A percentile compares a stretch with the other conserved stretches of the same genome.
These are phyloP conservation scores for Cyclotella sp. DNA, from an alignment of 108 stramenopile genomes.

Conservation along the genomic window DNA sequence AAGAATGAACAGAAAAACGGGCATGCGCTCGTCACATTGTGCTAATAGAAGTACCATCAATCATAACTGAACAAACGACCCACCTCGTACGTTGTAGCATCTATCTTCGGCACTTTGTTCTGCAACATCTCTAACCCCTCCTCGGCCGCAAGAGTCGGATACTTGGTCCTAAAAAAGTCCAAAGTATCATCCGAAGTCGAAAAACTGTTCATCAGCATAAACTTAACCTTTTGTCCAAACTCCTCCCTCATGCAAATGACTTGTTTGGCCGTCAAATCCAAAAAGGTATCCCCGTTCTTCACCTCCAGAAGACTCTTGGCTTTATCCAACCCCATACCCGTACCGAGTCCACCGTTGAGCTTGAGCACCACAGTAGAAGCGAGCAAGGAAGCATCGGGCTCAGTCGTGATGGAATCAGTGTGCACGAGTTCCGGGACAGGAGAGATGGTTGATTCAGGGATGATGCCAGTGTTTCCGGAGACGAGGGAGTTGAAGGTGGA, in stretches of 20 bases:
- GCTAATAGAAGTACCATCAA: neutral
- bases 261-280: conserved; percentile 99
- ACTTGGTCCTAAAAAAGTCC: conserved; percentile 86
- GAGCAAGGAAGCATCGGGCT: conserved; percentile 80
- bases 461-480: conserved; percentile 96
- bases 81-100: conserved; percentile 88
- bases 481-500: conserved; percentile 88
- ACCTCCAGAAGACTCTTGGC: conserved; percentile 98
- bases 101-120: conserved; percentile 99
- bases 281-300: conserved; percentile 97
- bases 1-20: neutral
- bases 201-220: conserved; percentile 99
- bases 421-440: conserved; percentile 92
- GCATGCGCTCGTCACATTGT: neutral
- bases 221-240: conserved; percentile 92
- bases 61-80: conserved; percentile 10
- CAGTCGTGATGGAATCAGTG: conserved; percentile 66
- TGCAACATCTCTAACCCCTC: conserved; percentile 98
- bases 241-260: conserved; percentile 93
- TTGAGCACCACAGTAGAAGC: conserved; percentile 96
- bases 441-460: conserved; percentile 91
- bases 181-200: conserved; percentile 96
- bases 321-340: conserved; percentile 99
- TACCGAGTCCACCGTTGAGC: conserved; percentile 99
- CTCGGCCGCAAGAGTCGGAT: conserved; percentile 87